Percentiles rank a stretch among this genome's conserved stretches.
Evolutionary conservation across 2,329 filamentous ascomycete species (phyloP).

Genomic region (Pleoardoris graminearum): DNA sequence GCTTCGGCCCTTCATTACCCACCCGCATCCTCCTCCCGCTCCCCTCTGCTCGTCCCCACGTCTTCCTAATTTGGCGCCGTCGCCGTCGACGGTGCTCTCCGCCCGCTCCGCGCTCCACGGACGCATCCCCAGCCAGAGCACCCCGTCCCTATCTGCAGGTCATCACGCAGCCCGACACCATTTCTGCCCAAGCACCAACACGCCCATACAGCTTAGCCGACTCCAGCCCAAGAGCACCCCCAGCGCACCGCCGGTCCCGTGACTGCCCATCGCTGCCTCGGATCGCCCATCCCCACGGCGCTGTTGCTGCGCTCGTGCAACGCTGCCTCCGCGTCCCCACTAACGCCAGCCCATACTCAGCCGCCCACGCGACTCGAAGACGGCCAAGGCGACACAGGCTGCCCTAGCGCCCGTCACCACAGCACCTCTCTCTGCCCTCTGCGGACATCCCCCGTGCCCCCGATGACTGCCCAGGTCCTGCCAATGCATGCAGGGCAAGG

Average conservation of each 20-base stretch:
- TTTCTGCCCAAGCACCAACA: constrained; percentile 4
- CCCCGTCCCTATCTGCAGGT: neutral
- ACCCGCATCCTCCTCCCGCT: constrained; percentile 14
- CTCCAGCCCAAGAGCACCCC: neutral
- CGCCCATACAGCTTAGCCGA: neutral
- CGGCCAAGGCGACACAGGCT: constrained; percentile 22
- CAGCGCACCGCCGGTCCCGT: constrained; percentile 12
- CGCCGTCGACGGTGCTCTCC: neutral
- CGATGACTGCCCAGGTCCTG: constrained; percentile 46
- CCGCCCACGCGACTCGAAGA: constrained; percentile 22
- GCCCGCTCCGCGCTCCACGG: constrained; percentile 6
- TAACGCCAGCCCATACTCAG: constrained; percentile 18
- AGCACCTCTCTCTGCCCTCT: constrained; percentile 10
- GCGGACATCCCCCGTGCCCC: constrained; percentile 12
- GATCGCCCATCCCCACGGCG: constrained; percentile 2
- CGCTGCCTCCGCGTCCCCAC: constrained; percentile 22
- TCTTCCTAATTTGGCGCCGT: constrained; percentile 4
- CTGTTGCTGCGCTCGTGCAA: constrained; percentile 7
- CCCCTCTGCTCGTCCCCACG: constrained; percentile 13
- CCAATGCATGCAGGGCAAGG: constrained; percentile 44
- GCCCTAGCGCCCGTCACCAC: constrained; percentile 15
- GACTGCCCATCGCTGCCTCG: constrained; percentile 6
- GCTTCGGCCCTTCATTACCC: neutral
- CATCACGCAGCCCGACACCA: neutral
- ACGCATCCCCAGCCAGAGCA: constrained; percentile 4